These are phyloP conservation scores for Adansonia grandidieri DNA, from an alignment of 441 rosid species.

Conservation along the genomic window DNA sequence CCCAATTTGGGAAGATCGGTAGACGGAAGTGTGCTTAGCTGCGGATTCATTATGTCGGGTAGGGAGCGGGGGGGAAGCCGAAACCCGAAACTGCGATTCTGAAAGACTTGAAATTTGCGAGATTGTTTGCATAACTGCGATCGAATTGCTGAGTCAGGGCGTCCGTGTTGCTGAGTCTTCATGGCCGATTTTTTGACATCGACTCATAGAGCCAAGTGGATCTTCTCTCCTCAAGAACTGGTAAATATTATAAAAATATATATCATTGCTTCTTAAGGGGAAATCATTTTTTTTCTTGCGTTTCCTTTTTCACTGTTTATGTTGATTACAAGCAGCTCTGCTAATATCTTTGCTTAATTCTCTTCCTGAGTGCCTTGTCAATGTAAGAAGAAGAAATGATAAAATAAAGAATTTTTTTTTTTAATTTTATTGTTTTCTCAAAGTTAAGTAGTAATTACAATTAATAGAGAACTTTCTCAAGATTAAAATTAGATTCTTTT, in stretches of 20 bases:
- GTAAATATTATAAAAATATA: constrained; percentile 36
- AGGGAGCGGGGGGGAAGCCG: neutral
- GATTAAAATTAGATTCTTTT: constrained; percentile 6
- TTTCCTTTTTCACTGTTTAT: neutral
- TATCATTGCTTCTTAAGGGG: neutral
- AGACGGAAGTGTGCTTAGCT: neutral
- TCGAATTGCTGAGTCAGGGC: constrained; percentile 29
- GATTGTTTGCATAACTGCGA: neutral
- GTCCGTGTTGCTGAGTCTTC: constrained; percentile 30
- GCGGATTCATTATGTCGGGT: neutral
- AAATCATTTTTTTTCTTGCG: neutral
- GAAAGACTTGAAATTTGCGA: neutral
- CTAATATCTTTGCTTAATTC: neutral
- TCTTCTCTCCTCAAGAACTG: constrained; percentile 76
- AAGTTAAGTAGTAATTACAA: constrained; percentile 2
- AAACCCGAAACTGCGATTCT: neutral
- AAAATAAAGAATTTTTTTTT: too few species aligned
- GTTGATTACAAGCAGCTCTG: neutral
- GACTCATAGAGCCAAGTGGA: constrained; percentile 88
- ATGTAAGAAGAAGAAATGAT: neutral
- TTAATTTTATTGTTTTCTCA: neutral
- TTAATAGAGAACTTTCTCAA: neutral
- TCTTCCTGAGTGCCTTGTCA: constrained; percentile 9
- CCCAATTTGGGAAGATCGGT: neutral
- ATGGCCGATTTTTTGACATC: constrained; percentile 97